Evolutionary conservation across 2,329 filamentous ascomycete species (phyloP).

Genomic region (Biscogniauxia marginata): DNA sequence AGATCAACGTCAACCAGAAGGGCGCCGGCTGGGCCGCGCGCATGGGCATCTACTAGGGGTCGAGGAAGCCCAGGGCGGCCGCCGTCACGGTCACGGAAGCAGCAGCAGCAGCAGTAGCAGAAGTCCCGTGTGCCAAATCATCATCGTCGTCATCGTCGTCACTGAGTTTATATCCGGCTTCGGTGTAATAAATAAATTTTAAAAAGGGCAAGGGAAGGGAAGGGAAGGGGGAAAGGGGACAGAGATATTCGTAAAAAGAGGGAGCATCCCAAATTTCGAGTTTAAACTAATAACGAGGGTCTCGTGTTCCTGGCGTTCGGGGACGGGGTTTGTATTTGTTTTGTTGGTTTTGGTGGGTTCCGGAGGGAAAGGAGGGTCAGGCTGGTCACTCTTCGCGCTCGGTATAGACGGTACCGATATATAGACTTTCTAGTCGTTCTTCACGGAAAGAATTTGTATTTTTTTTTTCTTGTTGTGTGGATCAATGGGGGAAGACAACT

Average conservation of each 20-base stretch:
- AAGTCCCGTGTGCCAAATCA: neutral
- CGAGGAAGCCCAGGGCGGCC: neutral
- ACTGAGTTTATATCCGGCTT: neutral
- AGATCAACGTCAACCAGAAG: conserved; percentile 85
- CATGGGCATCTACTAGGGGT: conserved; percentile 35
- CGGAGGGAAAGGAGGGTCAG: no score
- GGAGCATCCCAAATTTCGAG: no score
- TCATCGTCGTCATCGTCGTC: neutral
- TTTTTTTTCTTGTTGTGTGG: no score
- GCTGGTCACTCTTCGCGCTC: neutral
- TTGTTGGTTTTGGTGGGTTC: neutral
- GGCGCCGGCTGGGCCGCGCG: conserved; percentile 75
- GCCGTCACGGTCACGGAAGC: no score
- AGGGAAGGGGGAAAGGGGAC: neutral
- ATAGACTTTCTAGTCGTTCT: no score
- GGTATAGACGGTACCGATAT: neutral
- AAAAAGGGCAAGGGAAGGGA: no score
- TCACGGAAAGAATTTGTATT: no score
- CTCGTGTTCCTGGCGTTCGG: no score
- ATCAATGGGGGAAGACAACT: no score
- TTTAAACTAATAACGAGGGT: no score
- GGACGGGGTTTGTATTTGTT: no score
- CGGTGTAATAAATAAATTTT: no score
- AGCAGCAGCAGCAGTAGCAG: neutral
- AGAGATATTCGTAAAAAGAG: neutral